phyloP scores from a whole-genome alignment of 495 filamentous ascomycete species.

The Aspergillus nidulans region DNA sequence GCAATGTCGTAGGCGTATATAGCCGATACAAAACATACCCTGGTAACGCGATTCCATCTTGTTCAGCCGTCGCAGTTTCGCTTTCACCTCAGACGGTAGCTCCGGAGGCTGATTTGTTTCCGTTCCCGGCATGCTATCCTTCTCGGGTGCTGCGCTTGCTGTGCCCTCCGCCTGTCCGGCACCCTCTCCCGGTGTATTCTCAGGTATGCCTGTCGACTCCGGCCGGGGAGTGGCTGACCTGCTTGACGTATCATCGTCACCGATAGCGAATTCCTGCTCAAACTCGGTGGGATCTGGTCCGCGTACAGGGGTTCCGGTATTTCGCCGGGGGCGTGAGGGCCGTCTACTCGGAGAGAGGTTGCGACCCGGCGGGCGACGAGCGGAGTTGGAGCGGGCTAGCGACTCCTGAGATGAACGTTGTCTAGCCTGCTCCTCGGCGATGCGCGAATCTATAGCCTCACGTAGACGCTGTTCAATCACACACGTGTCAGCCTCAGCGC shows the following conservation, averaged over 20 bases:
- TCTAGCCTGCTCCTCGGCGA: constrained; percentile 85
- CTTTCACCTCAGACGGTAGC: constrained; percentile 67
- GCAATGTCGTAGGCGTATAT: not conserved
- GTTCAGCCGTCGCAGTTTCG: constrained; percentile 66
- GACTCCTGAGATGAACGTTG: constrained; percentile 53
- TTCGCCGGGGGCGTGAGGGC: constrained; percentile 42
- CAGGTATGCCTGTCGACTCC: constrained; percentile 27
- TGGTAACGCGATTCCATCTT: constrained; percentile 84
- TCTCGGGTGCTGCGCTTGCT: constrained; percentile 20
- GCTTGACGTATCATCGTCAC: constrained; percentile 64
- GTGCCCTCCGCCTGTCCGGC: constrained; percentile 22
- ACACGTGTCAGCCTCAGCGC: not conserved
- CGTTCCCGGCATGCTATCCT: constrained; percentile 15
- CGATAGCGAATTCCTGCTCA: constrained; percentile 75
- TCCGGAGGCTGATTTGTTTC: constrained; percentile 42
- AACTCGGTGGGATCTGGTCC: constrained; percentile 80
- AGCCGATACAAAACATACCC: constrained; percentile 48
- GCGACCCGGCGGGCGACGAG: constrained; percentile 46
- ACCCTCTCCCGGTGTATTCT: constrained; percentile 25
- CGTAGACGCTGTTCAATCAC: constrained; percentile 62
- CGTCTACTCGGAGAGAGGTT: constrained; percentile 53
- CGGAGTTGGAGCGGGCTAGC: constrained; percentile 45
- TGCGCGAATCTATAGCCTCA: constrained; percentile 77
- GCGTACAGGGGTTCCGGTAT: constrained; percentile 48
- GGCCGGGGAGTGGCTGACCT: constrained; percentile 51